Base-by-base conservation (phyloP, 148 eudicot genomes). In the Drosera capensis region DNA sequence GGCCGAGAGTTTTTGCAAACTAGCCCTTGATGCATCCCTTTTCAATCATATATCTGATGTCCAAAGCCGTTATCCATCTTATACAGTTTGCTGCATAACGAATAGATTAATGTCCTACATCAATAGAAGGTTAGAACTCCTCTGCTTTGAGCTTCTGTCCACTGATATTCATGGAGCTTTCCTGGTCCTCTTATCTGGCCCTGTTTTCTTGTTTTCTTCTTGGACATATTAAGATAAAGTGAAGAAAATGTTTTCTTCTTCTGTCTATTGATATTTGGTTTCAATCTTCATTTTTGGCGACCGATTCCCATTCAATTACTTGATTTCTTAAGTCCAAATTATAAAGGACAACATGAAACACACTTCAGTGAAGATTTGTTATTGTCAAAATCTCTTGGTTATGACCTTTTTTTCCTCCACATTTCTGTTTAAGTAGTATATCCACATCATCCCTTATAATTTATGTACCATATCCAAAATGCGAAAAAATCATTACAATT, bases 1-100 rank as follows among this genome's bases (percentile, higher is more conserved):
- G 63, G 95, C 99, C 38, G 93, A 78, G 48, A 95, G 84, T 66
- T 88, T 90, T 44, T 84, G 99, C 67, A 70, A 61, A 38, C 70
- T 71, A 69, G 74, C 70, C 43, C 30, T 46, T 53, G 68, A 65
- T 63, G 82, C 62, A 35, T 71, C 85, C 62, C 57, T 84, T 11
- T 37, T 70, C 56, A 64, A 62, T 49, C 84, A 76, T 50, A 63
- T 90, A 52, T 65, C 72, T 45, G 22, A 55, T 40, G 82, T 90
- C 60, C 86, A 45, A 49, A 71, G 57, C 46, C 64, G 13, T 45
- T 90, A 80, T 76, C 99, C 85, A 39, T 60, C 75, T 54, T 73
- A 90, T 59, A 84, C 87, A 57, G 52, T 90, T 49, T 90, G 95
- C 66, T 80, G 65, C 39, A 68, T 80, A 37, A 80, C 85, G 23